Base-by-base conservation (phyloP, 2,329 filamentous ascomycete genomes). In the Ilyonectria sp. region DNA sequence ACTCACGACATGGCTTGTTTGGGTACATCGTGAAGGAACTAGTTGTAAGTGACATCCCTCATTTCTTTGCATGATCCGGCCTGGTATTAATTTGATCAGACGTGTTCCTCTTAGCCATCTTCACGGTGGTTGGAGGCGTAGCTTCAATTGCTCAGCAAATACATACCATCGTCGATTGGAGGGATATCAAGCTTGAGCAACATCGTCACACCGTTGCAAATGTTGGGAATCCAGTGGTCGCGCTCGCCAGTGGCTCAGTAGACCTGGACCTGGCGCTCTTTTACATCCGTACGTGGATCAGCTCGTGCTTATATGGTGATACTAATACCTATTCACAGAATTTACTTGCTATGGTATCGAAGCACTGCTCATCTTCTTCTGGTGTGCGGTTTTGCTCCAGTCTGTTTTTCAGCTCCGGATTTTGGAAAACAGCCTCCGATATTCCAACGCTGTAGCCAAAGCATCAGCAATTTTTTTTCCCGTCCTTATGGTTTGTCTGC, bases 291-390 rank as follows among this genome's bases (percentile, higher is more conserved):
- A 75, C 57, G 84, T 77, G 17, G 3, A 21, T 29, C 29, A 13
- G 3, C 33, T 43, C 26, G 1, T 8, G 13, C 1, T 4, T 1
- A 3, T 10, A 7, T n/a, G 15, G 6, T 13, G 5, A 19, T 13
- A 35, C 11, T 50, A 69, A 74, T 49, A 6, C 1, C 55, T 37
- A 8, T 9, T 15, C 19, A 23, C 31, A 87, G 85, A 86, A 71
- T 86, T 83, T 56, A 86, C 86, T 65, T 80, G 79, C 33, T 87
- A 87, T 71, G 86, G 85, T 74, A 83, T 84, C n/a, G 83, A 86
- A 72, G 77, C 83, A 9, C 74, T 86, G 33, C 77, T 85, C 37
- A 78, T 83, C 6, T 75, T 86, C 6, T 85, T 83, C 61, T 87
- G 85, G 84, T 84, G 75, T 57, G 75, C 67, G 4, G 58, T 65